Conservation (phyloP, 129 eudicot genomes). For the Logfia minima region DNA sequence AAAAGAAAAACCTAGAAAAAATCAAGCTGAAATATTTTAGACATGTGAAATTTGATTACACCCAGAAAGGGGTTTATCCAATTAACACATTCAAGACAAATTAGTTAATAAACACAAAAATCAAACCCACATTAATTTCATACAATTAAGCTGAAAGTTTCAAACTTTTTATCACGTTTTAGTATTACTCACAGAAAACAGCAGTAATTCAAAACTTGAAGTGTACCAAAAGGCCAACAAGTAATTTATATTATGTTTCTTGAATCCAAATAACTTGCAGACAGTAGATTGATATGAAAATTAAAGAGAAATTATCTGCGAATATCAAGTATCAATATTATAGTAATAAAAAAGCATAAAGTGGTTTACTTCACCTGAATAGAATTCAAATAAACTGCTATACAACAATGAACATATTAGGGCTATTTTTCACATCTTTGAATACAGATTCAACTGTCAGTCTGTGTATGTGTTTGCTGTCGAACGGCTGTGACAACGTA, state of each 20-base stretch:
- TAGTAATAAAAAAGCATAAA: not conserved
- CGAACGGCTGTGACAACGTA: not conserved
- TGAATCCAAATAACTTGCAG: no score
- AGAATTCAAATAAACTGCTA: not conserved
- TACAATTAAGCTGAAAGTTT: not conserved
- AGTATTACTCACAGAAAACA: no score
- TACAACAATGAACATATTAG: not conserved
- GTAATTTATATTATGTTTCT: no score
- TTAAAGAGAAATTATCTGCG: not conserved
- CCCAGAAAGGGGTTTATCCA: not conserved
- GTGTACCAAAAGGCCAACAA: no score
- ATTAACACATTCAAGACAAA: not conserved
- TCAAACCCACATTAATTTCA: not conserved
- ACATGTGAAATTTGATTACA: constrained; percentile 11
- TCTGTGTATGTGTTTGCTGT: not conserved
- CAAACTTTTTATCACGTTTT: not conserved
- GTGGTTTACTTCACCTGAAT: not conserved
- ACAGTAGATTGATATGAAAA: not conserved
- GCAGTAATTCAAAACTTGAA: no score
- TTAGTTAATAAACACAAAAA: not conserved
- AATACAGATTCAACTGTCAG: not conserved
- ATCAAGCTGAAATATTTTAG: no score
- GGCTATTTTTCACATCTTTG: not conserved
- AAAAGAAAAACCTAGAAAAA: no score
- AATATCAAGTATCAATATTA: constrained; percentile 17